Conservation (phyloP, 2,329 filamentous ascomycete genomes). For the Tolypocladium tundrense region DNA sequence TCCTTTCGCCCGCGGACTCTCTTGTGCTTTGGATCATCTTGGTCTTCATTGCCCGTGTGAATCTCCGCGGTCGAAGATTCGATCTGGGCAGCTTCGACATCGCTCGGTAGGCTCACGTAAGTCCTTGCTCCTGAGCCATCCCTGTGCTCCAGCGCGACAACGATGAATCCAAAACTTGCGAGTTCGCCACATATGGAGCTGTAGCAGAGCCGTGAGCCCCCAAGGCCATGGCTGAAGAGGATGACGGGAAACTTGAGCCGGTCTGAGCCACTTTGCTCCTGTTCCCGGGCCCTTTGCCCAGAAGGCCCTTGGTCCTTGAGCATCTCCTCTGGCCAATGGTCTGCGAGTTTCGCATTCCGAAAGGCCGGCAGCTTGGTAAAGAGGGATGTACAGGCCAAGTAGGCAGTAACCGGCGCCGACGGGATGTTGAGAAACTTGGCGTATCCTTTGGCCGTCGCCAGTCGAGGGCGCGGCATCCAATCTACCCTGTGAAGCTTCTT, state of each 20-base stretch:
- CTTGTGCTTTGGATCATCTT: slow-evolving; percentile 20
- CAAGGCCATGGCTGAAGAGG: slow-evolving; percentile 57
- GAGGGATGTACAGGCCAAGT: slow-evolving; percentile 47
- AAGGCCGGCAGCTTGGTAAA: slow-evolving; percentile 57
- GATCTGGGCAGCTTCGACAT: slow-evolving; percentile 21
- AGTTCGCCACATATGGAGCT: slow-evolving; percentile 55
- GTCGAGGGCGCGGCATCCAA: slow-evolving; percentile 50
- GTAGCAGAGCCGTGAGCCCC: slow-evolving; percentile 52
- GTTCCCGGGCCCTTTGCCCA: slow-evolving; percentile 12
- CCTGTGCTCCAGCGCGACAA: slow-evolving; percentile 54
- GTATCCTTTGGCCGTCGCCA: slow-evolving; percentile 48
- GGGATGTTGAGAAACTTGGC: slow-evolving; percentile 48
- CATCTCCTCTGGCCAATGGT: slow-evolving; percentile 37
- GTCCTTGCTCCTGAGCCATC: slow-evolving; percentile 54
- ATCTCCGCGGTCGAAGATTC: slow-evolving; percentile 17
- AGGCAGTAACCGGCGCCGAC: slow-evolving; percentile 35
- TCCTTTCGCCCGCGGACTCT: slow-evolving; percentile 18
- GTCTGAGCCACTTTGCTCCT: slow-evolving; percentile 12
- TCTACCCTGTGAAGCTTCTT: slow-evolving; percentile 41
- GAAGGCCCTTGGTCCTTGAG: slow-evolving; percentile 23
- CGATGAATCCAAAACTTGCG: slow-evolving; percentile 55
- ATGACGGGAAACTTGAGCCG: slow-evolving; percentile 48
- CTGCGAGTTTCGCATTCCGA: slow-evolving; percentile 47
- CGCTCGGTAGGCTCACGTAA: slow-evolving; percentile 44
- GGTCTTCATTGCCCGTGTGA: slow-evolving; percentile 8